Conservation (phyloP, 2,329 filamentous ascomycete genomes). For the Chrysoporthe deuterocubensis region DNA sequence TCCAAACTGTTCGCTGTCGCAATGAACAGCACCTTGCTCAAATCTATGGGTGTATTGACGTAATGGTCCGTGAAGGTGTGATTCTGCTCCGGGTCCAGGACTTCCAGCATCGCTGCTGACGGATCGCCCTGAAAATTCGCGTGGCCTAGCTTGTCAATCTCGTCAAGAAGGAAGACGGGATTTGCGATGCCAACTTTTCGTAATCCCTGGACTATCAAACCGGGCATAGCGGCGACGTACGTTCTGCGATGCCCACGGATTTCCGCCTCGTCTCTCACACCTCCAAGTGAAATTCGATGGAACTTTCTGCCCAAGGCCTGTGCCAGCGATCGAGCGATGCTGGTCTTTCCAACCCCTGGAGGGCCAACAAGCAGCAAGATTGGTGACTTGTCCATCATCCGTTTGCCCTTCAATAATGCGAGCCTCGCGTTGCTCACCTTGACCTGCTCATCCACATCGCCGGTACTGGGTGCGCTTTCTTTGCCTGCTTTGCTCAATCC, state of each 20-base stretch:
- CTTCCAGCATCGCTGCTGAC: conserved; percentile 96
- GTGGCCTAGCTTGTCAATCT: conserved; percentile 95
- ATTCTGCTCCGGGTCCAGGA: conserved; percentile 96
- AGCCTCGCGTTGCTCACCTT: conserved; percentile 64
- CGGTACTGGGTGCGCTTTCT: conserved; percentile 2
- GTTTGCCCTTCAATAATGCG: conserved; percentile 77
- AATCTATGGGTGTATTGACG: conserved; percentile 90
- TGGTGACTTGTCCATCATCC: conserved; percentile 91
- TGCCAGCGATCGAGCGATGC: conserved; percentile 89
- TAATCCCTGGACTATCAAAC: conserved; percentile 87
- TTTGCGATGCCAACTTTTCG: conserved; percentile 96
- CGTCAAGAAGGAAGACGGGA: conserved; percentile 92
- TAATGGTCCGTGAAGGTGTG: conserved; percentile 95
- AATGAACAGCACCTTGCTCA: conserved; percentile 97
- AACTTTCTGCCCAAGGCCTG: conserved; percentile 93
- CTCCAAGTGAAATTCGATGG: conserved; percentile 93
- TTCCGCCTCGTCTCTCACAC: conserved; percentile 94
- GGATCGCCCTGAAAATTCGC: conserved; percentile 95
- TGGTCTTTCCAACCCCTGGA: conserved; percentile 95
- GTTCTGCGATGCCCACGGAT: conserved; percentile 93
- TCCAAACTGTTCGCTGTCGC: conserved; percentile 95
- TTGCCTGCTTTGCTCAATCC: conserved; percentile 44
- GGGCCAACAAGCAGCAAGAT: conserved; percentile 93
- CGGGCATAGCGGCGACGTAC: conserved; percentile 99
- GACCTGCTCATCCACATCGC: conserved; percentile 40